A percentile compares a stretch with the other conserved stretches of the same genome.
Conservation (phyloP, 192 early-diverging fungal species). For the Coemansia sp. region DNA sequence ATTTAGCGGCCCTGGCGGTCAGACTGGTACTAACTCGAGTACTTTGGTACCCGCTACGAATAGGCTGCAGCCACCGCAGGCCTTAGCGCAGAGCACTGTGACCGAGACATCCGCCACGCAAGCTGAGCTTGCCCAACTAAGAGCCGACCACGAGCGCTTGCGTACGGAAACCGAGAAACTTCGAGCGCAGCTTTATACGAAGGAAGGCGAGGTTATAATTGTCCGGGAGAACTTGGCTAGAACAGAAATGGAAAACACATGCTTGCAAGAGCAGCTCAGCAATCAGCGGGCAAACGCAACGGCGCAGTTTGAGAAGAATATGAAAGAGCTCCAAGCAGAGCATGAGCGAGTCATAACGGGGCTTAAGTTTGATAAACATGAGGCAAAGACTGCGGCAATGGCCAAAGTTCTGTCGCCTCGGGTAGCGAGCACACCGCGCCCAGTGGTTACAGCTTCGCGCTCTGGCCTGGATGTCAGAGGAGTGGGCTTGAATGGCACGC, state of each 20-base stretch:
- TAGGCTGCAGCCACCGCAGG: neutral
- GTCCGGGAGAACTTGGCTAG: slow-evolving; percentile 50
- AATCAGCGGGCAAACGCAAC: slow-evolving; percentile 28
- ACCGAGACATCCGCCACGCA: neutral
- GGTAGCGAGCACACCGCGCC: neutral
- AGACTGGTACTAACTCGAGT: slow-evolving; percentile 7
- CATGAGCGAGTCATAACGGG: slow-evolving; percentile 46
- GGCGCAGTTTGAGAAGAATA: slow-evolving; percentile 9
- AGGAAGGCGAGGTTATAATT: slow-evolving; percentile 53
- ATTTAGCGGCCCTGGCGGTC: neutral
- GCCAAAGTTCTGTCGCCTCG: slow-evolving; percentile 6
- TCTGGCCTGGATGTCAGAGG: slow-evolving; percentile 1
- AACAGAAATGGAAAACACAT: slow-evolving; percentile 56
- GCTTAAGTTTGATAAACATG: slow-evolving; percentile 48
- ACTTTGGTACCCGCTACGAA: slow-evolving; percentile 2
- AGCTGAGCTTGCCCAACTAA: slow-evolving; percentile 33
- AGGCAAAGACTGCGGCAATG: slow-evolving; percentile 28
- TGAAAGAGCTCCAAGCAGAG: slow-evolving; percentile 24
- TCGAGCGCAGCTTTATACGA: slow-evolving; percentile 42
- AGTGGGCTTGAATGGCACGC: neutral
- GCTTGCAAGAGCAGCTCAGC: slow-evolving; percentile 50
- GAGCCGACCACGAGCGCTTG: slow-evolving; percentile 34
- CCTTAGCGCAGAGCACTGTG: neutral
- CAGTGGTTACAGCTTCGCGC: slow-evolving; percentile 1
- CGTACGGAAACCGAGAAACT: slow-evolving; percentile 32